Percentiles rank a stretch among this genome's conserved stretches.
These are phyloP conservation scores for Domatiomyces globalis DNA, from an alignment of 2,329 filamentous ascomycete genomes.

Conservation along the genomic window DNA sequence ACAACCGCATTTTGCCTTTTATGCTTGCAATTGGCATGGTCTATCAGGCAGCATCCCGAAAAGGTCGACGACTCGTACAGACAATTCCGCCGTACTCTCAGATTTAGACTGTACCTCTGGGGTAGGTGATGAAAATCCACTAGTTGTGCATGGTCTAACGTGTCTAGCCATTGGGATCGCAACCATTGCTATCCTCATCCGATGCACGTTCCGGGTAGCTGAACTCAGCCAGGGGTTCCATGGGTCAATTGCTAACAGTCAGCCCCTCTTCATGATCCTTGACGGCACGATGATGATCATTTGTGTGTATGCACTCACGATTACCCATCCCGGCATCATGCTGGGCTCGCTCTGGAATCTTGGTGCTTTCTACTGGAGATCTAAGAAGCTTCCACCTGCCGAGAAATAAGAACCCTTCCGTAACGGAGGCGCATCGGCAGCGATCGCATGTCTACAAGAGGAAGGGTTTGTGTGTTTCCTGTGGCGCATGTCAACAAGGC, in stretches of 20 bases:
- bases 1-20: neutral
- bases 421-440: too few species aligned
- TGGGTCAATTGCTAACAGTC: conserved; percentile 32
- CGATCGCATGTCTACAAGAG: too few species aligned
- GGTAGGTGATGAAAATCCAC: neutral
- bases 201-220: conserved; percentile 34
- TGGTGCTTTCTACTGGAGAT: conserved; percentile 1
- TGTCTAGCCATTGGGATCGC: conserved; percentile 21
- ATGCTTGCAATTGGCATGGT: neutral
- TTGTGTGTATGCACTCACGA: neutral
- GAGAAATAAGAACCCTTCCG: neutral
- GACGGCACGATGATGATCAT: conserved; percentile 37
- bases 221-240: conserved; percentile 33
- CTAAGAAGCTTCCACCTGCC: neutral
- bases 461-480: too few species aligned
- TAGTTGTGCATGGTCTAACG: too few species aligned
- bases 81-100: neutral
- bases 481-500: too few species aligned
- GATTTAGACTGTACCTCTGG: neutral
- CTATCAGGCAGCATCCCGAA: neutral
- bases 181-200: conserved; percentile 29
- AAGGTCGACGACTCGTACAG: neutral
- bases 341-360: conserved; percentile 2
- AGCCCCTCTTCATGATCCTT: conserved; percentile 34
- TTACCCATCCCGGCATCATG: neutral